These are phyloP conservation scores for Cytospora schulzeri DNA, from an alignment of 2,329 filamentous ascomycete species.

Conservation along the genomic window DNA sequence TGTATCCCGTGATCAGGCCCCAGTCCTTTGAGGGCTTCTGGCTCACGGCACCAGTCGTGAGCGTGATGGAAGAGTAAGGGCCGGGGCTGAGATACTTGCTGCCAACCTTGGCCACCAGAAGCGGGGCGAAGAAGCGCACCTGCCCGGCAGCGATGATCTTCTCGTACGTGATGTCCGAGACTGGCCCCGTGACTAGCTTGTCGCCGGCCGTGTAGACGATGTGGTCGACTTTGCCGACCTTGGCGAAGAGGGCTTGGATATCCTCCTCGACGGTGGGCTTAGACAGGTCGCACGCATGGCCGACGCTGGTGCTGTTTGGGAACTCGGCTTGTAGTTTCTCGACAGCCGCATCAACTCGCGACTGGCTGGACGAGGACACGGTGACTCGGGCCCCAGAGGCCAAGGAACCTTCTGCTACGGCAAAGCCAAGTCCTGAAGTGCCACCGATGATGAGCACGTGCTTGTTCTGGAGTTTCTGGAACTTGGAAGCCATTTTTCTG, in stretches of 20 bases:
- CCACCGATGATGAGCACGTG: conserved; percentile 64
- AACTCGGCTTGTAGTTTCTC: conserved; percentile 27
- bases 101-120: conserved; percentile 39
- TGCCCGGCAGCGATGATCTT: conserved; percentile 33
- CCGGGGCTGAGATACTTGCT: conserved; percentile 32
- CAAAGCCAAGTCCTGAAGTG: conserved; percentile 63
- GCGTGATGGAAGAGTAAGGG: conserved; percentile 50
- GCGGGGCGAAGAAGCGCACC: conserved; percentile 38
- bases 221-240: conserved; percentile 31
- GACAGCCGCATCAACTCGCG: conserved; percentile 51
- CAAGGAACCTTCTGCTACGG: conserved; percentile 59
- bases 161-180: conserved; percentile 34
- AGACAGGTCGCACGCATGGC: conserved; percentile 37
- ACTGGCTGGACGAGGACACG: conserved; percentile 59
- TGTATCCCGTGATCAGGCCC: conserved; percentile 50
- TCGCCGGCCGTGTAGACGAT: conserved; percentile 38
- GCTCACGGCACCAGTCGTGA: conserved; percentile 57
- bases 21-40: conserved; percentile 52
- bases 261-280: conserved; percentile 38
- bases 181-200: conserved; percentile 28
- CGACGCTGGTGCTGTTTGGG: conserved; percentile 28
- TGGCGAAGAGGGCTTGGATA: conserved; percentile 34
- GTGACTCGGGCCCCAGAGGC: conserved; percentile 58
- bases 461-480: conserved; percentile 39
- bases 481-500: conserved; percentile 35